Percentiles rank a stretch among this genome's conserved stretches.
Evolutionary conservation across 2,329 filamentous ascomycete species (phyloP).

Genomic region (Trichocomaceae sp.): DNA sequence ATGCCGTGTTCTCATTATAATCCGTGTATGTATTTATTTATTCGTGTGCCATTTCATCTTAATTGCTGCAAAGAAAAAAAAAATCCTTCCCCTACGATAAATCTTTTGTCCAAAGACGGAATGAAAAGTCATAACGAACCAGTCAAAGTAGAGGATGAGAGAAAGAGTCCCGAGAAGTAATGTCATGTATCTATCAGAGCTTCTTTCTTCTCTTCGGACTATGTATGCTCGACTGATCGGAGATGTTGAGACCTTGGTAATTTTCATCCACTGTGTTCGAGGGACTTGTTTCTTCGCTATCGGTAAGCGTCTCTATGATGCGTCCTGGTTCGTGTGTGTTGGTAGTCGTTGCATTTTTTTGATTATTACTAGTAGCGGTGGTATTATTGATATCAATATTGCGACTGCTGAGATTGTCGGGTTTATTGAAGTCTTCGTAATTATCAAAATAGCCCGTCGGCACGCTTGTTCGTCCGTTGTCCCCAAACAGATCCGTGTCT

Average conservation of each 20-base stretch:
- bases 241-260: constrained; percentile 8
- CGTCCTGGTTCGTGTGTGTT: constrained; percentile 24
- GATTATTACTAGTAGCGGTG: constrained; percentile 9
- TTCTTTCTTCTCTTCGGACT: constrained; percentile 9
- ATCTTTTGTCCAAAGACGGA: not conserved
- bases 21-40: not conserved
- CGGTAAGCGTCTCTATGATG: constrained; percentile 39
- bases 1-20: not conserved
- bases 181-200: not conserved
- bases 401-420: constrained; percentile 18
- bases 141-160: not conserved
- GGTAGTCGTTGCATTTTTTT: constrained; percentile 12
- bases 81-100: not conserved
- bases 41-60: not conserved
- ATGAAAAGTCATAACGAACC: no score
- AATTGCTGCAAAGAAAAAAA: not conserved
- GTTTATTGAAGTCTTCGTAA: constrained; percentile 23
- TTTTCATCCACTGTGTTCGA: constrained; percentile 29
- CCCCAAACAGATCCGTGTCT: constrained; percentile 25
- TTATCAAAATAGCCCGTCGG: constrained; percentile 27
- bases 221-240: not conserved
- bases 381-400: constrained; percentile 9
- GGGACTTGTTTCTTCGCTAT: constrained; percentile 40
- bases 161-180: not conserved
- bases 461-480: constrained; percentile 15